Evolutionary conservation across 2,329 filamentous ascomycete species (phyloP).

Genomic region (Teratosphaeria gauchensis): DNA sequence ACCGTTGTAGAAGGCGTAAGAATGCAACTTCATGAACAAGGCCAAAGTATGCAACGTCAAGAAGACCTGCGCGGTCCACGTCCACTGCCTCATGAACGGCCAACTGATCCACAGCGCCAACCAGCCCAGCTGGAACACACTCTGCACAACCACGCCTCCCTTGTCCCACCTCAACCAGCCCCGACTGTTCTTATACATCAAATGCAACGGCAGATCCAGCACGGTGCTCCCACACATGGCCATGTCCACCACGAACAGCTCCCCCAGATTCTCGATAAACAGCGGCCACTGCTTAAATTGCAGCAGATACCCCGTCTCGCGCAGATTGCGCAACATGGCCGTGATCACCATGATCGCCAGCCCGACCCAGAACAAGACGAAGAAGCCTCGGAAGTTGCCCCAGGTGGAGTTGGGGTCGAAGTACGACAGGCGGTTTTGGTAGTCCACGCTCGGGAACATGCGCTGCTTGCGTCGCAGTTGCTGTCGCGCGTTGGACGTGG

Average conservation of each 20-base stretch:
- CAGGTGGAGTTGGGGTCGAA: slow-evolving; percentile 91
- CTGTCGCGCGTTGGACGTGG: slow-evolving; percentile 74
- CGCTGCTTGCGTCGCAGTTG: slow-evolving; percentile 60
- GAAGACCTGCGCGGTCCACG: slow-evolving; percentile 96
- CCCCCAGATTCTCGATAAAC: slow-evolving; percentile 81
- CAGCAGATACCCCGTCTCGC: slow-evolving; percentile 82
- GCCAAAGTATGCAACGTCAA: slow-evolving; percentile 83
- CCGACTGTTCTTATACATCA: slow-evolving; percentile 49
- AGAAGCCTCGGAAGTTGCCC: slow-evolving; percentile 92
- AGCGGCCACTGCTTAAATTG: slow-evolving; percentile 79
- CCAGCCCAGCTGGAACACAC: slow-evolving; percentile 71
- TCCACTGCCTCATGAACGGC: slow-evolving; percentile 81
- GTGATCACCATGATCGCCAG: slow-evolving; percentile 95
- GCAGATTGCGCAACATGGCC: slow-evolving; percentile 83
- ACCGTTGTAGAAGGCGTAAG: slow-evolving; percentile 95
- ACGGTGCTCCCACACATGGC: slow-evolving; percentile 73
- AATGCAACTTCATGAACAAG: slow-evolving; percentile 98
- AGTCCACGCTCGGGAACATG: slow-evolving; percentile 88
- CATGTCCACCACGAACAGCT: slow-evolving; percentile 72
- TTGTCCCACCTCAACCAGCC: slow-evolving; percentile 59
- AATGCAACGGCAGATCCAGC: slow-evolving; percentile 64
- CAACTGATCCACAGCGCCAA: slow-evolving; percentile 64
- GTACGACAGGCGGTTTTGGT: slow-evolving; percentile 81
- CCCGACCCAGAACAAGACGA: slow-evolving; percentile 95
- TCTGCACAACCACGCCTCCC: slow-evolving; percentile 74